A percentile compares a stretch with the other conserved stretches of the same genome.
Conservation (phyloP, 257 asterid species). For the Nicotiana benthamiana region DNA sequence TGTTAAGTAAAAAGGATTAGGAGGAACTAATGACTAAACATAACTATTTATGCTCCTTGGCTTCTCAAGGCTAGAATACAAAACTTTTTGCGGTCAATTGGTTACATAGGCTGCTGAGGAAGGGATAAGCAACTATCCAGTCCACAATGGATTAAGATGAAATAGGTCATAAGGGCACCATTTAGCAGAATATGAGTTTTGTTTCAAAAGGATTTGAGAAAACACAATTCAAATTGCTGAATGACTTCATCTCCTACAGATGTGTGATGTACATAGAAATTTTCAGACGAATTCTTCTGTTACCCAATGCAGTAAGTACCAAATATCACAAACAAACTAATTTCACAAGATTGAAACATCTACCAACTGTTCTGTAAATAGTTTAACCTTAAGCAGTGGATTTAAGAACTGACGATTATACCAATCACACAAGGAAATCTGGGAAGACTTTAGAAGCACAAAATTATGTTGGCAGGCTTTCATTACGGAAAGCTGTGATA, state of each 20-base stretch:
- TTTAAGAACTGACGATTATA: neutral
- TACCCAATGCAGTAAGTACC: neutral
- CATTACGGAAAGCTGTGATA: neutral
- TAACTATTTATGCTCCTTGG: neutral
- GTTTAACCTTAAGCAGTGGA: neutral
- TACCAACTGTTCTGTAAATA: neutral
- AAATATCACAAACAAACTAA: neutral
- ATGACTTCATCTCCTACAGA: neutral
- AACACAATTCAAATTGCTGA: slow-evolving; percentile 1
- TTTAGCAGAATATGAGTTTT: slow-evolving; percentile 16
- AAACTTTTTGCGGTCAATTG: neutral
- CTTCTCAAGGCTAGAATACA: neutral
- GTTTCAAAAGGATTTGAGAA: neutral
- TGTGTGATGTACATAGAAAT: neutral
- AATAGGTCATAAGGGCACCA: neutral
- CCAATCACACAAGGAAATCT: neutral
- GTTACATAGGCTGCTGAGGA: neutral
- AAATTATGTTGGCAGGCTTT: neutral
- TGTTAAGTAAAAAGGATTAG: neutral
- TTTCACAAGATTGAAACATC: neutral
- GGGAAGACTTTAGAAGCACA: neutral
- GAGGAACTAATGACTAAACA: neutral
- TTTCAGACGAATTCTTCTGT: neutral
- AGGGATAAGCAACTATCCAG: neutral
- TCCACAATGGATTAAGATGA: neutral